Evolutionary conservation across 441 rosid species (phyloP).

Genomic region (Populus hybrid): DNA sequence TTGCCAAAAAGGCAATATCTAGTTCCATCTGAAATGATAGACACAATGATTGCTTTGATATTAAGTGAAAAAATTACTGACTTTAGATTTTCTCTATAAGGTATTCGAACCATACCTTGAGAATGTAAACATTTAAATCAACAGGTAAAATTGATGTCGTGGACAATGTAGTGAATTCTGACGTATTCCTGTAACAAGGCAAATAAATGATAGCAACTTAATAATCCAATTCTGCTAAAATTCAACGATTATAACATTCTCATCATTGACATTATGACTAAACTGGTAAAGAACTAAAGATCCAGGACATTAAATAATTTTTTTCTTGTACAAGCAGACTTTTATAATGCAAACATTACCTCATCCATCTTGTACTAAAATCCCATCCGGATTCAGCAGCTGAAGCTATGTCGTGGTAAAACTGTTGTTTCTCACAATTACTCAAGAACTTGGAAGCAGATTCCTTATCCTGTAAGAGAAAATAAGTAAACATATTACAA

Average conservation of each 20-base stretch:
- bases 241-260: background rate
- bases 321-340: background rate
- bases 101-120: conserved; percentile 36
- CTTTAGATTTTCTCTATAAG: conserved; percentile 8
- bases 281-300: background rate
- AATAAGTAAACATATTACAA: conserved; percentile 1
- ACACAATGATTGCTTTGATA: conserved; percentile 9
- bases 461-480: conserved; percentile 49
- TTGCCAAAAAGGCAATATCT: conserved; percentile 69
- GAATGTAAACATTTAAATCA: conserved; percentile 53
- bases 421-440: conserved; percentile 46
- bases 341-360: conserved; percentile 32
- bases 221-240: background rate
- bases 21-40: conserved; percentile 74
- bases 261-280: background rate
- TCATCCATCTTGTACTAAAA: conserved; percentile 94
- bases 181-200: conserved; percentile 48
- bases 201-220: background rate
- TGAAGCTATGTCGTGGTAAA: conserved; percentile 64
- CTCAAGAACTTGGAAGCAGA: conserved; percentile 54
- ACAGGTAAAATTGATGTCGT: conserved; percentile 77
- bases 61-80: conserved; percentile 2
- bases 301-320: background rate
- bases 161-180: conserved; percentile 53
- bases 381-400: conserved; percentile 94